Percentiles rank a stretch among this genome's conserved stretches.
phyloP scores from a whole-genome alignment of 306 rosid species.

The Malus fusca region DNA sequence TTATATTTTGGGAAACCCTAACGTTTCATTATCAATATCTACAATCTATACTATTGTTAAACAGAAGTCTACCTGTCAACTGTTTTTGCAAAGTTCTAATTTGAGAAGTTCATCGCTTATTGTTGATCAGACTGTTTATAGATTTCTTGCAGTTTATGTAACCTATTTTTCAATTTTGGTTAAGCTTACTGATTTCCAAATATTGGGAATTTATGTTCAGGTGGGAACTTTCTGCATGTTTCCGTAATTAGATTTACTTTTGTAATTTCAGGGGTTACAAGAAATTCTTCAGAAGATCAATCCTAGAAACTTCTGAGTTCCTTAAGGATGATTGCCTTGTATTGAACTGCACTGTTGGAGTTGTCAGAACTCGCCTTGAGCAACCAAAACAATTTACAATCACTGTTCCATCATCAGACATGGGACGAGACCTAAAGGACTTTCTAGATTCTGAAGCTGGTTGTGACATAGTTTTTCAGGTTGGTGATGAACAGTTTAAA shows the following conservation, averaged over 20 bases:
- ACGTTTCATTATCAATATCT: not conserved
- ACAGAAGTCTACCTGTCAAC: not conserved
- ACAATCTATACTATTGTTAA: not conserved
- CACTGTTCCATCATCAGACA: slow-evolving; percentile 49
- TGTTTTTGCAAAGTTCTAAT: not conserved
- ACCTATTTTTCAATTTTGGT: not conserved
- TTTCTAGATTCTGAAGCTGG: slow-evolving; percentile 69
- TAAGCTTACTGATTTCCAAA: not conserved
- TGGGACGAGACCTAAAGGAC: slow-evolving; percentile 63
- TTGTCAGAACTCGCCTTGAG: slow-evolving; percentile 73
- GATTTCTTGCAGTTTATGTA: not conserved
- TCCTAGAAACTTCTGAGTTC: slow-evolving; percentile 65
- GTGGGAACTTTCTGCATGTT: not conserved
- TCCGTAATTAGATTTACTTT: not conserved
- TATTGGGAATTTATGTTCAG: not conserved
- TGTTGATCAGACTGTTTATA: not conserved
- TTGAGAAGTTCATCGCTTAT: not conserved
- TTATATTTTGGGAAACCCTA: not conserved
- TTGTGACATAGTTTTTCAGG: slow-evolving; percentile 69
- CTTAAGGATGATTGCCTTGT: slow-evolving; percentile 83
- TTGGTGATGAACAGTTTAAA: slow-evolving; percentile 55
- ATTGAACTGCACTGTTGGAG: slow-evolving; percentile 92
- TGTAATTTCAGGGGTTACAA: slow-evolving; percentile 77
- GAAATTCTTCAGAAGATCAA: slow-evolving; percentile 65
- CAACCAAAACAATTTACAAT: slow-evolving; percentile 45